Conservation (phyloP, 78 protist species). For the Polysphondylium violaceum region DNA sequence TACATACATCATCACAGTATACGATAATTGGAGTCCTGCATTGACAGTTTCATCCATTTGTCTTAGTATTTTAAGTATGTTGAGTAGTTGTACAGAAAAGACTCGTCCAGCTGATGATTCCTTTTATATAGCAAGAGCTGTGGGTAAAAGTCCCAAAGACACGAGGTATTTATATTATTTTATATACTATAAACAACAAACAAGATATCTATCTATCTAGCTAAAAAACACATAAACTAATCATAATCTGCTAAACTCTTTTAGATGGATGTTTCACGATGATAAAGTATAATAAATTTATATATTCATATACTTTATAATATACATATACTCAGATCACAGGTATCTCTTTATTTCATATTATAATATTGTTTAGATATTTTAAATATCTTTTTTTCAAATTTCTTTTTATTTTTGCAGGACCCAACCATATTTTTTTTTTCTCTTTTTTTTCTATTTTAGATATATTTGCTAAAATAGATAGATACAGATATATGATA, state of each 20-base stretch:
- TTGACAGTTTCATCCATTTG: constrained; percentile 84
- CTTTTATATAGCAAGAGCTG: constrained; percentile 35
- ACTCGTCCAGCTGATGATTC: constrained; percentile 43
- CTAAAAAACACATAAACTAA: background rate
- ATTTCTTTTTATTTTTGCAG: too few relatives aligned
- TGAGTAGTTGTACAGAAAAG: constrained; percentile 78
- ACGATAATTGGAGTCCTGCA: constrained; percentile 88
- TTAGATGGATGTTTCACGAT: constrained; percentile 72
- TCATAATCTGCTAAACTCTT: too few relatives aligned
- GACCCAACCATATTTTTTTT: background rate
- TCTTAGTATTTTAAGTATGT: constrained; percentile 83
- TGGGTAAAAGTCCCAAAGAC: constrained; percentile 59
- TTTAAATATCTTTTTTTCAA: too few relatives aligned
- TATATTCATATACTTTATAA: background rate
- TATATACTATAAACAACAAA: background rate
- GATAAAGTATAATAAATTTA: constrained; percentile 36
- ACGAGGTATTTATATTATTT: constrained; percentile 6
- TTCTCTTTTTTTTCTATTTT: too few relatives aligned
- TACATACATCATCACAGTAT: constrained; percentile 21
- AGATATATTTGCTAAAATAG: background rate
- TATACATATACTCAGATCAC: background rate
- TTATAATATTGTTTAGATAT: too few relatives aligned
- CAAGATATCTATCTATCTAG: background rate
- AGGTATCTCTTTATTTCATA: too few relatives aligned
- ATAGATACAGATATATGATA: too few relatives aligned